Base-by-base conservation (phyloP, 2,329 filamentous ascomycete genomes). In the Pseudocercospora fuligena region DNA sequence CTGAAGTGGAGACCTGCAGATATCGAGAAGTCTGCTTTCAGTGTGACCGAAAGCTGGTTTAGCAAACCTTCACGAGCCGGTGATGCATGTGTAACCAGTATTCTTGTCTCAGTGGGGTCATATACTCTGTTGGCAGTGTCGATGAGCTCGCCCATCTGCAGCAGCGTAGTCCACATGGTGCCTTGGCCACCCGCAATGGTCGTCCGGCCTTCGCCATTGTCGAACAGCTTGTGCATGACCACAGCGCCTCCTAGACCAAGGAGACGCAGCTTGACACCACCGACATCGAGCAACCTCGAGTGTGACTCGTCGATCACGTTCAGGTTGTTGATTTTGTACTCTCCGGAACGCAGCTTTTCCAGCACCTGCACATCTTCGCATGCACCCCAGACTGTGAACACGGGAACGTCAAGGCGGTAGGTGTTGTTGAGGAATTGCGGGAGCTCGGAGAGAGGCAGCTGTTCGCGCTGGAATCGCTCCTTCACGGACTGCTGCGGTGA, bases 181-280 rank as follows among this genome's bases (percentile, higher is more conserved):
- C 95, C 95, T 80, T 99, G 95, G 21, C 95, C 95, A 78, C 95
- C 95, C 23, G 95, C 95, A 80, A 99, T 99, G 1, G 96, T 99
- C 60, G 95, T 99, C 80, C 94, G 90, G 67, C 95, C 95, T 78
- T 99, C 95, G 63, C 95, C 95, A 73, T 99, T 99, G 80, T 99
- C 95, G 77, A 99, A 99, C 19, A 99, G 88, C 86, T 99, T 99
- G 86, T 99, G 95, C 93, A 99, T 99, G 67, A 99, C 95, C 5
- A 99, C 94, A 6, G 95, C 95, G 75, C 95, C 95, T 71, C 95
- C 95, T 36, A 99, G 86, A 69, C 95, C 95, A 31, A 99, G 88
- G 59, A 99, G 87, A 75, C 95, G 92, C 71, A 99, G 88, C 86
- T 98, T 98, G 63, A 99, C 93, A 65, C 95, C 95, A 64, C 94